These are phyloP conservation scores for Cladosporium sp. DNA, from an alignment of 2,329 filamentous ascomycete species.

Conservation along the genomic window DNA sequence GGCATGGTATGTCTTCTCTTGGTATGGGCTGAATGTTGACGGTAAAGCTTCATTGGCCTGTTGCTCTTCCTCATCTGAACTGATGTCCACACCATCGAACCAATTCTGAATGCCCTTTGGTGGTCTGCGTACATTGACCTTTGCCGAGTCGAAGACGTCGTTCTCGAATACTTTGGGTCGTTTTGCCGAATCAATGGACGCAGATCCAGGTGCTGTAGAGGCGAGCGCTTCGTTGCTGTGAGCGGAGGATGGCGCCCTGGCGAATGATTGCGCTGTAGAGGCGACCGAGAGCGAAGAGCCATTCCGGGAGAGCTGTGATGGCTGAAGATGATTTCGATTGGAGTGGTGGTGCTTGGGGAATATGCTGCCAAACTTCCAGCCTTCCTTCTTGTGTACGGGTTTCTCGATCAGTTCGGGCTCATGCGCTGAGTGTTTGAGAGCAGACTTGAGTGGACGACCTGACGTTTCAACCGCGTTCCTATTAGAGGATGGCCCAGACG, in stretches of 20 bases:
- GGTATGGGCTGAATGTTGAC: constrained; percentile 25
- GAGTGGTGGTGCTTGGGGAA: constrained; percentile 12
- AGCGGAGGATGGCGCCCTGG: constrained; percentile 12
- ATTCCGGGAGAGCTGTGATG: constrained; percentile 26
- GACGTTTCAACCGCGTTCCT: constrained; percentile 25
- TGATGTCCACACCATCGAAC: constrained; percentile 50
- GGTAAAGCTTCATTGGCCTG: constrained; percentile 25
- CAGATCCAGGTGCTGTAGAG: constrained; percentile 14
- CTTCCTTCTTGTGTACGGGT: constrained; percentile 29
- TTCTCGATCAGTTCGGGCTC: constrained; percentile 11
- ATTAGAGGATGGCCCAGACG: constrained; percentile 30
- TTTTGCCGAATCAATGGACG: constrained; percentile 18
- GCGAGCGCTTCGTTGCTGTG: constrained; percentile 17
- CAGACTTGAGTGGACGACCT: constrained; percentile 23
- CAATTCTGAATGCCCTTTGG: constrained; percentile 54
- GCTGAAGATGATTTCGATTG: constrained; percentile 29
- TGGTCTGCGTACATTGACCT: constrained; percentile 50
- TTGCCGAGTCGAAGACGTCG: constrained; percentile 49
- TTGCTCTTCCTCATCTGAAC: constrained; percentile 32
- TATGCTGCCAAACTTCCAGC: constrained; percentile 20
- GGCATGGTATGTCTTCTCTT: neutral
- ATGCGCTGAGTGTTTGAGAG: constrained; percentile 20
- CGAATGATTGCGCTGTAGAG: constrained; percentile 14
- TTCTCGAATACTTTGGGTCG: constrained; percentile 35
- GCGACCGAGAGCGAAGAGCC: constrained; percentile 11